Evolutionary conservation across 441 rosid genomes (phyloP), one percentile per base, ranked within the genome.

Genomic region (Syzygium syzygioides): DNA sequence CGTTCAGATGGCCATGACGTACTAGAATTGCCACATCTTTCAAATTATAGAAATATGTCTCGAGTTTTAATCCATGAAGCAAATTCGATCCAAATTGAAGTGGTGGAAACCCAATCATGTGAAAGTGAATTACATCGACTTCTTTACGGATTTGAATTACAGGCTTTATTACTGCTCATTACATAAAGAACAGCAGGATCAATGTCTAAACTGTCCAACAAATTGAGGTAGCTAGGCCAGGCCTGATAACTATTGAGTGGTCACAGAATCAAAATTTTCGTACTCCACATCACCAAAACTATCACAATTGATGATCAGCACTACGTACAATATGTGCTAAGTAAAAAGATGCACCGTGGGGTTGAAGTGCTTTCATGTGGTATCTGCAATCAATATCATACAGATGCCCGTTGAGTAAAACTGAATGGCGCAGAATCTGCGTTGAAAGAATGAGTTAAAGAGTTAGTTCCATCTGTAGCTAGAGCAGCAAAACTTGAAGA

Each of bases 401-500:
- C 2, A 23, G 28, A 71, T 71, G 48, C 80, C 28, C 2, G 7
- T 17, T 5, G 50, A 20, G 52, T 3, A 71, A 37, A 23, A 19
- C 37, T 4, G n/a, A 37, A 37, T 37, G n/a, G n/a, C 5, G 3
- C 52, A 37, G 1, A 0, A 71, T 23, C 50, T 71, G n/a, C 3
- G 1, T 71, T 11, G 1, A 71, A 19, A 37, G 52, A 71, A 20
- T 71, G n/a, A 71, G 52, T 20, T 71, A 37, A 37, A 37, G 52
- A 23, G 52, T 37, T 20, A 0, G 83, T 0, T 37, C 52, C 83
- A 37, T 23, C 1, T 0, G 52, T 0, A 5, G 83, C 83, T 6
- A 50, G 52, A 71, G 3, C 9, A 7, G 28, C 83, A 71, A 41
- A 71, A 12, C 83, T 37, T 19, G 80, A 71, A 71, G 50, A 34